These are phyloP conservation scores for Planoprotostelium fungivorum DNA, from an alignment of 78 protist genomes.

Conservation along the genomic window DNA sequence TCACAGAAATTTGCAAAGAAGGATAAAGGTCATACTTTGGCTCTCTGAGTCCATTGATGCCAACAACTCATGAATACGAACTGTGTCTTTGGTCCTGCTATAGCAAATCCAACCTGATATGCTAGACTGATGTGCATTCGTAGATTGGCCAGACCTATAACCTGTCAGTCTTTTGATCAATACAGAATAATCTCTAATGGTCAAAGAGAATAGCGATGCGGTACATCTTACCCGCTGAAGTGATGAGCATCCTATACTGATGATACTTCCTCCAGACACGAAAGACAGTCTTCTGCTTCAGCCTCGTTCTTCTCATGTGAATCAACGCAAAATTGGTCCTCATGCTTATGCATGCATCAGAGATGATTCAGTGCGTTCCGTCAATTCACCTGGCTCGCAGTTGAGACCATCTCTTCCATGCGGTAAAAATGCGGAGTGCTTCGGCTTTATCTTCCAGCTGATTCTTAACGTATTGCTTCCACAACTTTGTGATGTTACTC, in stretches of 20 bases:
- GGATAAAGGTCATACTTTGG: no score
- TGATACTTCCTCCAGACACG: neutral
- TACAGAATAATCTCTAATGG: no score
- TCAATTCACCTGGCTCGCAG: neutral
- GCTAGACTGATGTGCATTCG: neutral
- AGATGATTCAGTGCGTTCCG: no score
- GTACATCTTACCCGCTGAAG: neutral
- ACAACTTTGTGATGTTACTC: neutral
- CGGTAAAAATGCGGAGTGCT: neutral
- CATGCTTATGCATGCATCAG: neutral
- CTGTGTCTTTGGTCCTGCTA: neutral
- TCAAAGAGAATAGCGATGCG: no score
- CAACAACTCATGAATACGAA: neutral
- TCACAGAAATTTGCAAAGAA: no score
- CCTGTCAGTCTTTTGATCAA: neutral
- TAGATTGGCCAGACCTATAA: neutral
- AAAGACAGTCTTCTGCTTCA: neutral
- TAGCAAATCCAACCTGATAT: neutral
- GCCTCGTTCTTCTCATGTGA: neutral
- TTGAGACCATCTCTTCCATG: neutral
- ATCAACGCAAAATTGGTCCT: neutral
- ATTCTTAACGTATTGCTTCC: neutral
- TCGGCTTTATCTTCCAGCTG: neutral
- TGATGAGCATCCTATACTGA: neutral
- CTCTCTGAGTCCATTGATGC: neutral